Base-by-base conservation (phyloP, 2,329 filamentous ascomycete species). In the Fusarium multiceps region DNA sequence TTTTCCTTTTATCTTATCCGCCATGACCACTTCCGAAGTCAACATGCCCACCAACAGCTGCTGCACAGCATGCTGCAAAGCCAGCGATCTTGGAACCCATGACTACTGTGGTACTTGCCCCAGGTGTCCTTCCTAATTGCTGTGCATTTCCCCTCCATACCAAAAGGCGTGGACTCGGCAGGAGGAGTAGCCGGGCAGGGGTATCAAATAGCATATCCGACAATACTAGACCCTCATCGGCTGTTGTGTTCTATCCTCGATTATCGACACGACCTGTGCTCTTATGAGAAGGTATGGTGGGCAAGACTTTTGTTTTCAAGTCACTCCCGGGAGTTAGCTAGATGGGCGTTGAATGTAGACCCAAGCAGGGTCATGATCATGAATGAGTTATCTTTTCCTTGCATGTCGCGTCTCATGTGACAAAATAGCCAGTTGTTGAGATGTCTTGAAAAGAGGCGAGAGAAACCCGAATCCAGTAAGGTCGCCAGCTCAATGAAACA, bases 51-150 rank as follows among this genome's bases (percentile, higher is more conserved):
- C 69, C 48, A 63, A 78, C 57, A 60, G 57, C 45, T 78, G 76
- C 60, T 78, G 76, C 48, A 75, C 71, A 43, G 75, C 61, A 42
- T 78, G 76, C 53, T 78, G 76, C 59, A 78, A 78, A 65, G 74
- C 75, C 21, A 77, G 56, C 34, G 76, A 78, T 60, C 72, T 78
- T 32, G 76, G 76, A 45, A 78, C 76, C 12, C 76, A 78, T 58
- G 76, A 78, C 63, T 78, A 78, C 54, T 78, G 76, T 49, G 76
- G 76, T 49, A 78, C 76, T 56, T 78, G 76, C 40, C 73, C 74
- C 46, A 72, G 71, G 37, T 78, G 74, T 59, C 74, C 74, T 13
- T 60, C 69, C 55, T 72, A 54, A 63, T 27, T 41, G 27, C 41
- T 25, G 20, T 51, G 27, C 51, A 28, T 54, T 34, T 30, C 34